Conservation (phyloP, 257 asterid genomes). For the Haberlea rhodopensis region DNA sequence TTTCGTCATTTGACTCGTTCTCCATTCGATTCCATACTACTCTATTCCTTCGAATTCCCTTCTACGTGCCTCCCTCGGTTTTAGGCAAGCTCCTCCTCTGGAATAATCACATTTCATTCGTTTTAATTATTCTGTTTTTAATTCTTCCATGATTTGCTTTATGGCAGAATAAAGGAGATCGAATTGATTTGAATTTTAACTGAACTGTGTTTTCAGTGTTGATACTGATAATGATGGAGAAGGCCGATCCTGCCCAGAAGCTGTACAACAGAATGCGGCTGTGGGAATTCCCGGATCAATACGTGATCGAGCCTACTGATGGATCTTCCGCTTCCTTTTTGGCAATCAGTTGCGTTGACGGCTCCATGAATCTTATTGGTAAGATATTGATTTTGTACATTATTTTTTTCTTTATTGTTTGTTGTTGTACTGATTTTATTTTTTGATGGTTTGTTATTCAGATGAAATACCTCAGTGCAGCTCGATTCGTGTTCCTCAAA, state of each 20-base stretch:
- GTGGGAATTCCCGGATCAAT: slow-evolving; percentile 94
- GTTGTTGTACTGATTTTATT: neutral
- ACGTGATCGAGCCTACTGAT: slow-evolving; percentile 86
- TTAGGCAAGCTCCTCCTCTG: neutral
- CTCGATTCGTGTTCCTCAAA: slow-evolving; percentile 62
- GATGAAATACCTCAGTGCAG: slow-evolving; percentile 61
- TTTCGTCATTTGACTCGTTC: neutral
- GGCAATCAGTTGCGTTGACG: slow-evolving; percentile 72
- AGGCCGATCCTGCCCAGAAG: slow-evolving; percentile 72
- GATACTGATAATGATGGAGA: slow-evolving; percentile 56
- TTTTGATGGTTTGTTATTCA: slow-evolving; percentile 22
- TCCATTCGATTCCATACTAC: neutral
- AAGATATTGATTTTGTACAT: slow-evolving; percentile 2
- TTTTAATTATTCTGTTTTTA: slow-evolving; percentile 7
- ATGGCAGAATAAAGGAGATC: slow-evolving; percentile 9
- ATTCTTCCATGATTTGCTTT: slow-evolving; percentile 3
- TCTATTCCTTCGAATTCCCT: neutral
- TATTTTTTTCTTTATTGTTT: neutral
- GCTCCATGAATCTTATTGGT: slow-evolving; percentile 73
- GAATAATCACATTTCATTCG: neutral
- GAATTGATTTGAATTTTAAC: slow-evolving; percentile 20
- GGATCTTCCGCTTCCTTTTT: slow-evolving; percentile 63
- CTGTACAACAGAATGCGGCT: slow-evolving; percentile 74
- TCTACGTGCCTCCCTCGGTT: neutral
- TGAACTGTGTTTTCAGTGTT: slow-evolving; percentile 19